These are phyloP conservation scores for Quercus tomentella DNA, from an alignment of 331 rosid species.

Conservation along the genomic window DNA sequence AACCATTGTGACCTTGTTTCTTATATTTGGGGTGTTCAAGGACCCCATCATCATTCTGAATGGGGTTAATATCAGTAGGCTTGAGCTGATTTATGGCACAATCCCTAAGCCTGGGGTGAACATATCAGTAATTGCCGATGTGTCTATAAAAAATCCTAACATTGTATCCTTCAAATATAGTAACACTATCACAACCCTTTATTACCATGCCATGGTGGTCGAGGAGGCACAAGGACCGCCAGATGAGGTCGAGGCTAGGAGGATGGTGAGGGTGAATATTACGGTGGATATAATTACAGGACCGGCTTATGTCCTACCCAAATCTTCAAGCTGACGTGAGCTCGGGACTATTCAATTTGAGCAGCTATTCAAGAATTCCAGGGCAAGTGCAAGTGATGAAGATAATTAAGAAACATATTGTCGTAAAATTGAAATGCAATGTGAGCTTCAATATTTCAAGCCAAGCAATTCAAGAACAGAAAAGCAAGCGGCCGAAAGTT, in stretches of 20 bases:
- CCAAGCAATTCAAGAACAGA: constrained; percentile 33
- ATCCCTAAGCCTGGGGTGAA: constrained; percentile 33
- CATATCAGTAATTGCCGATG: constrained; percentile 40
- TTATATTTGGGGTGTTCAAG: constrained; percentile 48
- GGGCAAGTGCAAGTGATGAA: constrained; percentile 47
- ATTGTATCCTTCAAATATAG: constrained; percentile 43
- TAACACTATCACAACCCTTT: constrained; percentile 48
- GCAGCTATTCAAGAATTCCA: constrained; percentile 45
- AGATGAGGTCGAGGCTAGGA: constrained; percentile 34
- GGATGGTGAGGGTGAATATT: constrained; percentile 49
- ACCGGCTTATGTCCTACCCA: constrained; percentile 18
- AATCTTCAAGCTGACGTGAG: constrained; percentile 17
- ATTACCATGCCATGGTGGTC: constrained; percentile 22
- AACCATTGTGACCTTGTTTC: constrained; percentile 14
- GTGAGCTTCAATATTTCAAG: constrained; percentile 32
- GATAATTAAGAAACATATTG: constrained; percentile 39
- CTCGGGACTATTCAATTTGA: constrained; percentile 32
- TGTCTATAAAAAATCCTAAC: constrained; percentile 54
- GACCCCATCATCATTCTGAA: constrained; percentile 51
- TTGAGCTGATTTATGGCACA: constrained; percentile 25
- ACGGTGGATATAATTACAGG: constrained; percentile 28
- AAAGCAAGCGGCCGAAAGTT: constrained; percentile 46
- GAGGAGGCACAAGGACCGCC: constrained; percentile 52
- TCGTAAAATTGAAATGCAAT: constrained; percentile 55
- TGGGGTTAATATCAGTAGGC: constrained; percentile 25